A percentile compares a stretch with the other conserved stretches of the same genome.
Evolutionary conservation across 192 early-diverging fungal species (phyloP).

Genomic region (Phlyctochytrium bullatum): DNA sequence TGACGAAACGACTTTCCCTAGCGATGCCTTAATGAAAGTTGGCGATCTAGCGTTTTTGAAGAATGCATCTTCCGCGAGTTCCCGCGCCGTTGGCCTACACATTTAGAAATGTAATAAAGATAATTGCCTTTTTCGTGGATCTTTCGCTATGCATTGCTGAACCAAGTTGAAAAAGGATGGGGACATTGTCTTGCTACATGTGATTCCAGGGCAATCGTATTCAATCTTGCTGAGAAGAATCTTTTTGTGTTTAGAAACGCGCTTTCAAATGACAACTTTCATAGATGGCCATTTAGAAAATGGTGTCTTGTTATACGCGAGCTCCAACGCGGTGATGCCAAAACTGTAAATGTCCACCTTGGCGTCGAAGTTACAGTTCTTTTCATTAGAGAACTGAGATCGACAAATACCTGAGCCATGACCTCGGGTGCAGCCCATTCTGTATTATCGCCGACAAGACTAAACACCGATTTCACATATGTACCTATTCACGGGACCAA

Average conservation of each 20-base stretch:
- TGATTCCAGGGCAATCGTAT: conserved; percentile 47
- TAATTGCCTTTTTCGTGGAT: conserved; percentile 25
- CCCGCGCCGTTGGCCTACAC: conserved; percentile 23
- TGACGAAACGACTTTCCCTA: too few species aligned
- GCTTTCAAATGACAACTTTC: conserved; percentile 29
- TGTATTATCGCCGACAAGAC: conserved; percentile 53
- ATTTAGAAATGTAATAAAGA: not conserved
- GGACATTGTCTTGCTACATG: conserved; percentile 27
- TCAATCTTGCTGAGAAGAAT: conserved; percentile 49
- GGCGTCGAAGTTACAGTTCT: conserved; percentile 49
- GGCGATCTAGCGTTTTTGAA: conserved; percentile 19
- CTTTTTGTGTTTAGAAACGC: conserved; percentile 16
- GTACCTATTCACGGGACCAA: too few species aligned
- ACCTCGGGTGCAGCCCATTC: conserved; percentile 63
- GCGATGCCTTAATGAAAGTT: not conserved
- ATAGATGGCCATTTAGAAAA: conserved; percentile 57
- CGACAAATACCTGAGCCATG: conserved; percentile 43
- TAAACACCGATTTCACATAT: conserved; percentile 46
- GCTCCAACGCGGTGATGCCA: conserved; percentile 58
- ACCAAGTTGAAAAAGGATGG: conserved; percentile 34
- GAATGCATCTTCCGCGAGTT: conserved; percentile 33
- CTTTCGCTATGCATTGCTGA: conserved; percentile 31
- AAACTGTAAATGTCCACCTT: conserved; percentile 60
- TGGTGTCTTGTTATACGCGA: conserved; percentile 52
- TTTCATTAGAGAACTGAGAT: not conserved